A percentile compares a stretch with the other conserved stretches of the same genome.
Conservation (phyloP, 192 early-diverging fungal species). For the Paraglomus occultum region DNA sequence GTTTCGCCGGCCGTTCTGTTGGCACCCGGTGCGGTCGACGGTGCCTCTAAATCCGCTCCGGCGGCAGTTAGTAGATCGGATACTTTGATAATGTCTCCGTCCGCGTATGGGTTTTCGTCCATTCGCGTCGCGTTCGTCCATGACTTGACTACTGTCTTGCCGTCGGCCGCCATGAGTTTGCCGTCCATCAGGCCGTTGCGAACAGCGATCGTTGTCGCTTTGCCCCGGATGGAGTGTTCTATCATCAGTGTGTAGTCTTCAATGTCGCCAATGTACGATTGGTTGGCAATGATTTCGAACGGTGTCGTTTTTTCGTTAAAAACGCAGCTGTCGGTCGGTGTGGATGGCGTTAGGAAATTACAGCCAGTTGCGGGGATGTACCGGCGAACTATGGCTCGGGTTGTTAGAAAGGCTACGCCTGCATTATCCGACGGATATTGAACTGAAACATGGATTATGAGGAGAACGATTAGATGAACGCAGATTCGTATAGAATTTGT, state of each 20-base stretch:
- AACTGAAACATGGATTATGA: neutral
- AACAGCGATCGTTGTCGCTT: conserved; percentile 36
- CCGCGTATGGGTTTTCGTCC: neutral
- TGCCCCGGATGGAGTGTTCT: conserved; percentile 43
- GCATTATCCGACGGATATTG: conserved; percentile 26
- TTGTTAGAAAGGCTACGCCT: conserved; percentile 38
- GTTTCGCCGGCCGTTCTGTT: conserved; percentile 17
- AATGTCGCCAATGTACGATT: conserved; percentile 40
- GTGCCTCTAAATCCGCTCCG: conserved; percentile 32
- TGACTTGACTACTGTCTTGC: conserved; percentile 24
- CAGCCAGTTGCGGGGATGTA: conserved; percentile 31
- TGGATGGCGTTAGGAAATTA: conserved; percentile 27
- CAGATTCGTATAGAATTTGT: too few relatives aligned
- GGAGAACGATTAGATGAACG: too few relatives aligned
- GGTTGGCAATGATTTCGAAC: conserved; percentile 9
- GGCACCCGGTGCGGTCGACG: conserved; percentile 14
- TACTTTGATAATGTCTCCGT: conserved; percentile 41
- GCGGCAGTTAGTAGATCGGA: conserved; percentile 38
- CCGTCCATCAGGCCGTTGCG: conserved; percentile 40
- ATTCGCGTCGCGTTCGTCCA: conserved; percentile 29
- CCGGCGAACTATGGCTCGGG: conserved; percentile 30
- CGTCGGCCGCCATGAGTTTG: conserved; percentile 26
- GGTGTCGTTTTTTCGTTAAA: conserved; percentile 29
- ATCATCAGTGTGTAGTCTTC: conserved; percentile 42
- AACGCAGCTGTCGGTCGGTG: conserved; percentile 1